phyloP scores from a whole-genome alignment of 345 rosid species.

The Populus euphratica region DNA sequence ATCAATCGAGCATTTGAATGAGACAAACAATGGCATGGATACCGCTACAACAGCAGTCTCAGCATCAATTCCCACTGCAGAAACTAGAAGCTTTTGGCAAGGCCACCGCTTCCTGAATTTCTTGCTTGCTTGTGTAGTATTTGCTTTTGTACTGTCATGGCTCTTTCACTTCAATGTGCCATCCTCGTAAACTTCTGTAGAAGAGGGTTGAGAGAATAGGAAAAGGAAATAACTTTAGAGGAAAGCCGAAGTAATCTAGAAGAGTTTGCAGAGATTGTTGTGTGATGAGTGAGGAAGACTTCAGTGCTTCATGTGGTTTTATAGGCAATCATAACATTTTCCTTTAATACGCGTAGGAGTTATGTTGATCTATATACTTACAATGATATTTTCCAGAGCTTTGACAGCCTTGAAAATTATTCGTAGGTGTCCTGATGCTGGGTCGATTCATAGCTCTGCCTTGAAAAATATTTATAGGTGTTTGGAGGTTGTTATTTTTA shows the following conservation, averaged over 20 bases:
- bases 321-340: not conserved
- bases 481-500: not conserved
- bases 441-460: not conserved
- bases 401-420: not conserved
- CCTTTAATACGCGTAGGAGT: not conserved
- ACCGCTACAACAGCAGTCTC: slow-evolving; percentile 11
- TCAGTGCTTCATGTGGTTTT: not conserved
- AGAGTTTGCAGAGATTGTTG: not conserved
- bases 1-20: slow-evolving; percentile 36
- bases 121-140: slow-evolving; percentile 71
- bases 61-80: slow-evolving; percentile 35
- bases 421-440: not conserved
- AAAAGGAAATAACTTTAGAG: slow-evolving; percentile 1
- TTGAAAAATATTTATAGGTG: not conserved
- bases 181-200: slow-evolving; percentile 32
- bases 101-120: slow-evolving; percentile 74
- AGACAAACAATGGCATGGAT: slow-evolving; percentile 21
- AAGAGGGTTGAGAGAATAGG: slow-evolving; percentile 5
- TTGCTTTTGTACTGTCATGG: slow-evolving; percentile 76
- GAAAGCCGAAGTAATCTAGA: not conserved
- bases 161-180: slow-evolving; percentile 68
- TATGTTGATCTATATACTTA: not conserved
- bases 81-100: slow-evolving; percentile 69
- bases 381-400: not conserved
- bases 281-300: not conserved